These are phyloP conservation scores for Auricularia heimuer DNA, from an alignment of 768 basidiomycete genomes.

Conservation along the genomic window DNA sequence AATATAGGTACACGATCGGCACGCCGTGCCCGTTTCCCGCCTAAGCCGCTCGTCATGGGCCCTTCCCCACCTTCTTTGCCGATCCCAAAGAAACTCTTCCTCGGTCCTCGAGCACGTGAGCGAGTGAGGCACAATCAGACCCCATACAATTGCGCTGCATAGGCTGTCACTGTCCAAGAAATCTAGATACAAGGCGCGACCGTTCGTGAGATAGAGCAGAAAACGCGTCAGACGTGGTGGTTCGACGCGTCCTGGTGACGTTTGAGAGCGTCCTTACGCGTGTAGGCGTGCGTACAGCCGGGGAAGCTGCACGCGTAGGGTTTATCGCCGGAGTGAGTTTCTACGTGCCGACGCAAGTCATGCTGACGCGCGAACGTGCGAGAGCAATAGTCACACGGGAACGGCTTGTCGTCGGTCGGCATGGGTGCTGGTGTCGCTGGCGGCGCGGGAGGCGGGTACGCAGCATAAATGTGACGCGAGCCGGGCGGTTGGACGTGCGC, in stretches of 20 bases:
- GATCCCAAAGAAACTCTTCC: no score
- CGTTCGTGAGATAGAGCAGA: not conserved
- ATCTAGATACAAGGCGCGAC: conserved; percentile 11
- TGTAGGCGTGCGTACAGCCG: conserved; percentile 44
- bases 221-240: not conserved
- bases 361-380: conserved; percentile 81
- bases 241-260: conserved; percentile 51
- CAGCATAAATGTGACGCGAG: not conserved
- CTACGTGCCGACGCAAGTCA: conserved; percentile 74
- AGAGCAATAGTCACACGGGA: conserved; percentile 62
- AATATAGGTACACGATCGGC: not conserved
- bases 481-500: no score
- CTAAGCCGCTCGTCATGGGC: no score
- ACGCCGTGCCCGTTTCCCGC: not conserved
- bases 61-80: no score
- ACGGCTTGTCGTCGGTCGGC: conserved; percentile 32
- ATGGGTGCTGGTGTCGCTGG: not conserved
- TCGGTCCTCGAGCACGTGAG: no score
- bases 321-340: conserved; percentile 79
- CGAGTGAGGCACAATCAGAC: no score
- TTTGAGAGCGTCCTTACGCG: conserved; percentile 79
- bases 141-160: conserved; percentile 37
- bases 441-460: not conserved
- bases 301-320: conserved; percentile 5
- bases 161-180: conserved; percentile 67